Base-by-base conservation (phyloP, 2,329 filamentous ascomycete genomes). In the Hysterium pulicare region DNA sequence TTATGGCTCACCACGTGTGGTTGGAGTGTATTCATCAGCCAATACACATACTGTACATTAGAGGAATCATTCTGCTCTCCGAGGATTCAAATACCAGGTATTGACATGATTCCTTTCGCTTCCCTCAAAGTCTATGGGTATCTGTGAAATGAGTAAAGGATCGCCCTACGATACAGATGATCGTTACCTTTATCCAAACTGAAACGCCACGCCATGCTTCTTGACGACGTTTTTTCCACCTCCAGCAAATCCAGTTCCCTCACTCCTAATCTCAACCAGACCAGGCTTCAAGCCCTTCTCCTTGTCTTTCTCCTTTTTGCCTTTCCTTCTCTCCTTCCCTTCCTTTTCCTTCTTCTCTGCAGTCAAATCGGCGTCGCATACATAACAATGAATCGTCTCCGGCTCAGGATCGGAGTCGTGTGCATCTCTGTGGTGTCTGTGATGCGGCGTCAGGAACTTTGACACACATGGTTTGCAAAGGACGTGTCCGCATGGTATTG, bases 241-340 rank as follows among this genome's bases (percentile, higher is more conserved):
- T 4, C 88, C 86, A 4, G 91, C 90, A 67, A 95, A 97, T 0
- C 91, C 91, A 0, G 91, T 97, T 0, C 91, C 91, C 55, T 96
- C 91, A 26, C 84, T 87, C 52, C 80, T 83, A 37, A 97, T 78
- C 58, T 86, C 81, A 3, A 96, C 83, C 24, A 96, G 61, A 0
- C 90, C 90, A 0, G 83, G 80, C 46, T 75, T 81, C 26, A 85
- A 75, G 40, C 72, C 79, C 26, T 82, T 76, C 53, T 79, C 79
- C 32, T 71, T 68, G 22, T 71, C 71, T 36, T 76, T 67, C 40
- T 70, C 68, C 35, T 52, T 49, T 44, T 58, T 54, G 51, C 60
- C 55, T 22, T 59, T 58, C 13, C 50, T 49, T 10, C 59, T 60
- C 40, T 54, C 54, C 17, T 61, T 58, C 19, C 52, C 57, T 3